Base-by-base conservation (phyloP, 192 early-diverging fungal genomes). In the Piromyces finnis region DNA sequence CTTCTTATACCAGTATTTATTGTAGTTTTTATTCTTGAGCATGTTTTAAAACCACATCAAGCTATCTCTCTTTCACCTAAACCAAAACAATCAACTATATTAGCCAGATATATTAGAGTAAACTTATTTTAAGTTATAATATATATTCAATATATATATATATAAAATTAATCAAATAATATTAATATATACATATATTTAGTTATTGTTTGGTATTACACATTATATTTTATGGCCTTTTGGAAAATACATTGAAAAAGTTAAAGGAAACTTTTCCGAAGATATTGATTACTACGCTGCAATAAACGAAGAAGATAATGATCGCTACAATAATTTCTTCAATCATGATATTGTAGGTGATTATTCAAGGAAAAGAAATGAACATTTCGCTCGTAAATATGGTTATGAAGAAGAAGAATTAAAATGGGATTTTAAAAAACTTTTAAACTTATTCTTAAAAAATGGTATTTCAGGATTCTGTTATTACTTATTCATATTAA, bases 171-270 rank as follows among this genome's bases (percentile, higher is more conserved):
- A n/a, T n/a, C n/a, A n/a, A n/a, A n/a, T n/a, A n/a, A n/a, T n/a
- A n/a, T n/a, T n/a, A n/a, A n/a, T n/a, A n/a, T n/a, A n/a, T n/a
- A n/a, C n/a, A n/a, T n/a, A n/a, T n/a, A n/a, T 87, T 6, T 80
- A 88, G 77, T 93, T 96, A 12, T 82, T 95, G 11, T 80, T 91
- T 1, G 95, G 94, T 78, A 87, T 97, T 0, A 89, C 92, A 30
- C 85, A 89, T 78, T 99, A 99, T 81, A 86, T 97, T n/a, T 85
- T 99, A 28, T 97, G 95, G 94, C 97, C 97, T 13, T 99, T 99
- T 90, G 96, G 95, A 13, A 93, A 95, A 81, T 96, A 94, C 85
- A 93, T 97, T 22, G 94, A 94, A 80, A 89, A 90, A 27, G 78
- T 30, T 80, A 78, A 16, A 29, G 32, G 79, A 29, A 68, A 68